Evolutionary conservation across 2,329 filamentous ascomycete genomes (phyloP), one percentile per base, ranked within the genome.

Genomic region (Epichloe sylvatica): DNA sequence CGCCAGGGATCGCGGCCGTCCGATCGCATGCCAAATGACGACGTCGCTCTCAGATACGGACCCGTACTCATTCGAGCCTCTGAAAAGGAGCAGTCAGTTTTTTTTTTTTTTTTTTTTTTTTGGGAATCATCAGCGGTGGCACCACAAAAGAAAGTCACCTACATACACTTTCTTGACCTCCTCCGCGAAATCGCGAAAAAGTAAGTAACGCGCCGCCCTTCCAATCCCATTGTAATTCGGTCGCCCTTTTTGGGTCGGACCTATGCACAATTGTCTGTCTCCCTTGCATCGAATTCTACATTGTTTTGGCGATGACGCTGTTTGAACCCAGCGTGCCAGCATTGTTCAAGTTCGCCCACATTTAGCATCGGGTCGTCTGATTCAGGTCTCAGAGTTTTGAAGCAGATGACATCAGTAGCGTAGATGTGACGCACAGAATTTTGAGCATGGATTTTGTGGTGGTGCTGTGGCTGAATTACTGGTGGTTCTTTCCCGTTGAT

Each of bases 351-450:
- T 17, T 35, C 30, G 17, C n/a, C 11, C 37, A 34, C 46, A n/a
- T 21, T 13, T 13, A 21, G 37, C 3, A 38, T 9, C 36, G 9
- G n/a, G n/a, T 47, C 15, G 45, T 47, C 23, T 17, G 33, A 25
- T 35, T 6, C 43, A 45, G 13, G 43, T 45, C 43, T 36, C 17
- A 36, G 12, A n/a, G 19, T 23, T 23, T 11, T 23, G 12, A 36
- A 37, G 43, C 15, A 47, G 45, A 37, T 19, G 21, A 8, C 59
- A 57, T 55, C 57, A 54, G 13, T 25, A 19, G 45, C 49, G 49
- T 39, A 41, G 45, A 45, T 17, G 5, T 37, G 37, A 30, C 43
- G 33, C 21, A 37, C 48, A 19, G 17, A 23, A 38, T 36, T 7
- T 21, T 12, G 23, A 38, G 21, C 41, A 30, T 30, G 30, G 30